Evolutionary conservation across 768 basidiomycete genomes (phyloP), one percentile per base, ranked within the genome.

Genomic region (Lentinula aciculospora): DNA sequence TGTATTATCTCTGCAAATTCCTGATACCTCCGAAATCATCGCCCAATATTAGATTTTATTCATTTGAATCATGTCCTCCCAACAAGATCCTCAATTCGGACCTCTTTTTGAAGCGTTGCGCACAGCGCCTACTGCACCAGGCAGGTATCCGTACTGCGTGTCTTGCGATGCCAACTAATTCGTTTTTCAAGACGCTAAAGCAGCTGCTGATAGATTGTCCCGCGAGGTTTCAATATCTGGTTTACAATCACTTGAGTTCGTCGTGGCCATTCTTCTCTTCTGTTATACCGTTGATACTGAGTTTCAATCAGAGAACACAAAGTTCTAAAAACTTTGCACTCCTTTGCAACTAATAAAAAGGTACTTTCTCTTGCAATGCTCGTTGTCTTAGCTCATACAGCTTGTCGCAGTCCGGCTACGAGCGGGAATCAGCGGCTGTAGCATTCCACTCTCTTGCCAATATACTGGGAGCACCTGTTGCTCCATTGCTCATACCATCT

Each of bases 341-440:
- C 67, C 21, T 92, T 85, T 68, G 88, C 87, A 29, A 80, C 81
- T 59, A 92, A 92, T 71, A 90, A 90, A 72, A 92, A 92, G 42
- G 54, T 42, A 25, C 21, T 17, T 19, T 19, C 32, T 23, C n/a
- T 27, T 42, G 21, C 40, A 25, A n/a, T 28, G 25, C 17, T 5
- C 23, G 10, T 25, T 23, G 8, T 29, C 9, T 29, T 29, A 25
- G 4, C 54, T 56, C 27, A 56, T n/a, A 23, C n/a, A n/a, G n/a
- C 8, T 21, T 44, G 10, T 46, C 19, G 8, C 21, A 56, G 74
- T 90, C 87, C 28, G 90, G 90, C 53, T 92, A 82, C 67, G 92
- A 93, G 70, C 87, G 92, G 59, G 93, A 94, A 76, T 91, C 91
- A 32, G 86, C 88, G 39, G 86, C 88, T 47, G 83, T 94, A 60